Percentiles rank a stretch among this genome's conserved stretches.
Conservation (phyloP, 2,329 filamentous ascomycete species). For the Pyrenochaeta sp. region DNA sequence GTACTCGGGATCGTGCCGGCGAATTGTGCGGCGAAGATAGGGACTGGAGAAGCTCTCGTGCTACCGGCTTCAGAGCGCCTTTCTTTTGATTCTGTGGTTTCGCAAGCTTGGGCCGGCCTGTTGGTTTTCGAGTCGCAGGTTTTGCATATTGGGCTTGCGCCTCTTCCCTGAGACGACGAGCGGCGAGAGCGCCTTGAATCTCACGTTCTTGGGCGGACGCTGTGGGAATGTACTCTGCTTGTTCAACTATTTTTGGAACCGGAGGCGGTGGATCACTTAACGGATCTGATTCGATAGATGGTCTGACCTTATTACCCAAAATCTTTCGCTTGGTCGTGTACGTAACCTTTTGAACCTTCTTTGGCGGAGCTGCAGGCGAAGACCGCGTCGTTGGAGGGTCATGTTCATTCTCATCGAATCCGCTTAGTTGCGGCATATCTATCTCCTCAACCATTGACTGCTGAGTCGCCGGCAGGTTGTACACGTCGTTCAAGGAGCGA, state of each 20-base stretch:
- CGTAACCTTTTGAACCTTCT: slow-evolving; percentile 42
- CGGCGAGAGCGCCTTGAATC: slow-evolving; percentile 43
- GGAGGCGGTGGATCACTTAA: slow-evolving; percentile 16
- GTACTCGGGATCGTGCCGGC: slow-evolving; percentile 15
- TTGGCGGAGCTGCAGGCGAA: slow-evolving; percentile 31
- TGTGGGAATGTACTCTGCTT: slow-evolving; percentile 27
- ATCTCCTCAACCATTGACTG: slow-evolving; percentile 38
- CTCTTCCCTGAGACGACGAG: slow-evolving; percentile 26
- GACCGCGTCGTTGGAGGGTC: slow-evolving; percentile 32
- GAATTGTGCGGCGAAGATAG: slow-evolving; percentile 27
- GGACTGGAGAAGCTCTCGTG: slow-evolving; percentile 26
- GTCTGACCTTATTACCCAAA: slow-evolving; percentile 25
- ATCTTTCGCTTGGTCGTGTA: slow-evolving; percentile 28
- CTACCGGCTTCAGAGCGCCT: slow-evolving; percentile 38
- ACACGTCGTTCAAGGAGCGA: slow-evolving; percentile 47
- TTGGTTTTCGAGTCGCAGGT: slow-evolving; percentile 34
- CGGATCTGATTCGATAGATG: slow-evolving; percentile 15
- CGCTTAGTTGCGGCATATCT: slow-evolving; percentile 43
- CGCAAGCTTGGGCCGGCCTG: slow-evolving; percentile 16
- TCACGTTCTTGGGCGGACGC: slow-evolving; percentile 39
- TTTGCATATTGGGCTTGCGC: slow-evolving; percentile 20
- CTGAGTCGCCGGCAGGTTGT: slow-evolving; percentile 44
- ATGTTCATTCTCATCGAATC: slow-evolving; percentile 43
- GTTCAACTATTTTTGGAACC: slow-evolving; percentile 26
- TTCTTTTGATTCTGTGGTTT: slow-evolving; percentile 29